Base-by-base conservation (phyloP, 208 protist species). In the Trypanosoma lewisi region DNA sequence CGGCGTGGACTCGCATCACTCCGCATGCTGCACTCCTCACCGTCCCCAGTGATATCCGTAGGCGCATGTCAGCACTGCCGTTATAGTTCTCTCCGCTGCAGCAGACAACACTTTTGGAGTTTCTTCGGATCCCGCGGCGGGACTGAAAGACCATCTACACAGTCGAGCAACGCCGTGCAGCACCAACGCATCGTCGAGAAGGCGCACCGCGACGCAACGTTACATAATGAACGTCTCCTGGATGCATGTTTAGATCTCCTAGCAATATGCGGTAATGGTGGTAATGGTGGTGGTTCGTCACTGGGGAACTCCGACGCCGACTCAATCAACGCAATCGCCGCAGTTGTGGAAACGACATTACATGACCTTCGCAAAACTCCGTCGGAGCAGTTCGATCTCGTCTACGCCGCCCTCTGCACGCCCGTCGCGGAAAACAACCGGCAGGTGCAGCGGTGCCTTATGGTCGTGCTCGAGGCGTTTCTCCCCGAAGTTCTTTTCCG, bases 321-420 rank as follows among this genome's bases (percentile, higher is more conserved):
- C 65, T 28, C 75, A 51, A 52, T 37, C 2, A 62, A 79, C 36
- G 33, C 45, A 1, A 47, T 84, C 25, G 25, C 61, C 0, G 65
- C 70, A 5, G 52, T 91, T 0, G 79, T 84, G 12, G 74, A 87
- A 34, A 66, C 77, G 11, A 64, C 87, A 0, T 67, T 91, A 28
- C 78, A 88, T 51, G 76, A 92, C 49, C 63, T 80, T 70, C 66
- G 71, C 36, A 70, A 75, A 28, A 49, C 62, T 0, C 83, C 80
- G 3, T 62, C 74, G 1, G 80, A 85, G 42, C 85, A 92, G 73
- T 95, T 91, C 63, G 83, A 91, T 50, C 58, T 88, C 30, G 78
- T 91, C 42, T 95, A 93, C 73, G 27, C 45, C 8, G 85, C 89
- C 9, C 82, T 95, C 11, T 89, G 85, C 54, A 65, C 88, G n/a